phyloP scores from a whole-genome alignment of 225 moss, liverwort and hornwort species.

The Bryoerythrophyllum caledonicum region DNA sequence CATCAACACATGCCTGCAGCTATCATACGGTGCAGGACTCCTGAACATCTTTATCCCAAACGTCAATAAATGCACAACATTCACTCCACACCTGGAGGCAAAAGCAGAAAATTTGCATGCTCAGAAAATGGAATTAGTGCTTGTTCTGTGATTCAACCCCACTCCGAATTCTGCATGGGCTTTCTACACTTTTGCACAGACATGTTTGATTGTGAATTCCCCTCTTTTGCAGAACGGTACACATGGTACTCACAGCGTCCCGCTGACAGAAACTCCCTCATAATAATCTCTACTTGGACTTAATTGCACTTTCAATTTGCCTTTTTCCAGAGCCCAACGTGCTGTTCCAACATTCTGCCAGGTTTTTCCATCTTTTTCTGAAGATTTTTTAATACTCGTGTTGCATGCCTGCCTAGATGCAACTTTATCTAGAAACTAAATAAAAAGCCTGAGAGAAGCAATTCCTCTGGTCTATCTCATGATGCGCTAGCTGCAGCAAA shows the following conservation, averaged over 20 bases:
- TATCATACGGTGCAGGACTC: not conserved
- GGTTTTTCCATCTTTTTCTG: not conserved
- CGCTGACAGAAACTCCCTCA: not conserved
- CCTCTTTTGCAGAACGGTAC: not conserved
- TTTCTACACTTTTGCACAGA: not conserved
- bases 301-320: not conserved
- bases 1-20: not conserved
- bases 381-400: constrained; percentile 8
- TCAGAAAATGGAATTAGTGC: not conserved
- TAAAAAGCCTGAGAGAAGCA: not conserved
- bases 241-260: not conserved
- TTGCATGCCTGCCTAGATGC: not conserved
- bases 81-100: not conserved
- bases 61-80: not conserved
- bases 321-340: not conserved
- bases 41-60: not conserved
- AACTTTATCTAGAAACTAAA: not conserved
- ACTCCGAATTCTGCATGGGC: not conserved
- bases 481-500: not conserved
- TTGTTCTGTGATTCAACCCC: not conserved
- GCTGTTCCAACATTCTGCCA: not conserved
- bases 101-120: not conserved
- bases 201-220: not conserved
- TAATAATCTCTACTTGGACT: not conserved
- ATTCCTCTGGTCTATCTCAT: not conserved